Evolutionary conservation across 2,329 filamentous ascomycete species (phyloP), one percentile per base, ranked within the genome.

Genomic region (Domatiomyces globalis): DNA sequence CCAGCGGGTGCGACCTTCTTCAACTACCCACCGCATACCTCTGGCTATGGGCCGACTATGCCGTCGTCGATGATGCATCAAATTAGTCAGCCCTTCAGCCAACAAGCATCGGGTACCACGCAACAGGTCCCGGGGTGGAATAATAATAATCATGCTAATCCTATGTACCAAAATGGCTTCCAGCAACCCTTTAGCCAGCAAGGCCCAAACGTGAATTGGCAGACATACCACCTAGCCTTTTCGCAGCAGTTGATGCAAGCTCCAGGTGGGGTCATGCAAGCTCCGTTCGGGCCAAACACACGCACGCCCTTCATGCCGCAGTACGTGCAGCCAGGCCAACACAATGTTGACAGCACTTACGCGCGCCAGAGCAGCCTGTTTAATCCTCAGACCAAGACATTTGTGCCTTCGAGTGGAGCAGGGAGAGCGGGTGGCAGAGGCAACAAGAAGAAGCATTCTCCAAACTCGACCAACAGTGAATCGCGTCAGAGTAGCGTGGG

Each of bases 311-410:
- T 39, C 8, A 39, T 39, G 33, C 10, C 10, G 12, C 33, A 39
- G 33, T 39, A 39, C 12, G 33, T 39, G 33, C 33, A 39, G 15
- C 12, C 45, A 29, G 15, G 18, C 45, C 25, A 27, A 15, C 6
- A n/a, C 45, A 18, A 29, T 8, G 17, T 47, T 47, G 17, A 20
- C 18, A 17, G 12, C 45, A 22, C n/a, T 10, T 29, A 47, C 17
- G 17, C 45, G 25, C 25, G 33, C 2, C 25, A 47, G 25, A 47
- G 33, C 18, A 20, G 25, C 45, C 80, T 84, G 10, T 95, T 96
- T 71, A 95, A 95, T 63, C 90, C 89, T 0, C 89, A 94, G 69
- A 95, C 86, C 15, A 86, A 94, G 63, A 85, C 89, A 0, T 95
- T 96, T 66, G 79, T 95, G 20, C 90, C 90, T 1, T 75, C 74